These are phyloP conservation scores for Phytophthora chlamydospora DNA, from an alignment of 352 stramenopile species.

Conservation along the genomic window DNA sequence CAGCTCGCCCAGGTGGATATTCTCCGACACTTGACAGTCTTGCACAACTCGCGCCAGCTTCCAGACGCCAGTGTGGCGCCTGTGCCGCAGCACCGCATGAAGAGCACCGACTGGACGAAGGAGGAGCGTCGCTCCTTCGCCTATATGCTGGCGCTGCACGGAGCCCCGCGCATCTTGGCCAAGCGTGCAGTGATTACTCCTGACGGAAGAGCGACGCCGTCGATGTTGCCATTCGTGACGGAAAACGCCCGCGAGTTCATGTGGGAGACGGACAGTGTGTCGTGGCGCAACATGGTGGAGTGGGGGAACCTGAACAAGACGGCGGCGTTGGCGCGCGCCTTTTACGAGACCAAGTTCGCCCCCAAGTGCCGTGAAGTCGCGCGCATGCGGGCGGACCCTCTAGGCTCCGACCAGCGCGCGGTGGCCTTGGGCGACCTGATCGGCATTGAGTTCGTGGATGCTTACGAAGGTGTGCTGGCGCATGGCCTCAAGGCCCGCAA, in stretches of 20 bases:
- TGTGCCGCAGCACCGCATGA: constrained; percentile 67
- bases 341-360: constrained; percentile 80
- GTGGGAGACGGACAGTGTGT: constrained; percentile 83
- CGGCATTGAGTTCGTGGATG: constrained; percentile 88
- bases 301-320: constrained; percentile 89
- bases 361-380: constrained; percentile 80
- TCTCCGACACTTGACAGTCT: constrained; percentile 66
- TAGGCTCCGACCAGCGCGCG: constrained; percentile 77
- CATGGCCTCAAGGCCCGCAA: constrained; percentile 88
- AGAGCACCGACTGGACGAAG: constrained; percentile 86
- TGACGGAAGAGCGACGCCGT: constrained; percentile 36
- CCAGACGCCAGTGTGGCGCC: constrained; percentile 41
- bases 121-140: constrained; percentile 84
- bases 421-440: constrained; percentile 77
- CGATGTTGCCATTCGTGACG: constrained; percentile 35
- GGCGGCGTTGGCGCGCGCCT: constrained; percentile 53
- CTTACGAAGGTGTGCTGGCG: constrained; percentile 79
- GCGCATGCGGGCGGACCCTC: constrained; percentile 78
- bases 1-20: constrained; percentile 85
- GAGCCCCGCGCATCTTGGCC: constrained; percentile 75
- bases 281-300: constrained; percentile 84
- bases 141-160: constrained; percentile 78
- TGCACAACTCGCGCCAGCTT: constrained; percentile 74
- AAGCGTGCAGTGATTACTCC: constrained; percentile 54
- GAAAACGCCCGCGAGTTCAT: constrained; percentile 56